Conservation (phyloP, 208 protist species). For the Leishmania tropica region DNA sequence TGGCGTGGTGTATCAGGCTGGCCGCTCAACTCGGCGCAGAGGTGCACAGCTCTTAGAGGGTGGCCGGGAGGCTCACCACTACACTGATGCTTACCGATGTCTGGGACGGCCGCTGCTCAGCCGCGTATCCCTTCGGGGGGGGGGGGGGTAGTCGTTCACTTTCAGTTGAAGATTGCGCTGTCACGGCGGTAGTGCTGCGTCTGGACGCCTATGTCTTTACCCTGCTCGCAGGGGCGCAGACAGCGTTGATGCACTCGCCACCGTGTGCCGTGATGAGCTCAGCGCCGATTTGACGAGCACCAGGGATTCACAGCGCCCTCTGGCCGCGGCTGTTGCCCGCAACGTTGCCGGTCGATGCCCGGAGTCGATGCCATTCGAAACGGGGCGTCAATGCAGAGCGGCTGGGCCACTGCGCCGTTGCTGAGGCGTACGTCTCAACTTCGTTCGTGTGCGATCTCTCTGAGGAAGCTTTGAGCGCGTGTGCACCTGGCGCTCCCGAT, state of each 20-base stretch:
- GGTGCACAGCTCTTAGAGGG: slow-evolving; percentile 21
- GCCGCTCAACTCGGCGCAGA: slow-evolving; percentile 20
- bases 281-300: slow-evolving; percentile 4
- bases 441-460: neutral
- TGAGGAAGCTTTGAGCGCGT: neutral
- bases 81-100: slow-evolving; percentile 24
- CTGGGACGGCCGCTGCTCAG: slow-evolving; percentile 25
- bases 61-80: slow-evolving; percentile 18
- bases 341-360: neutral
- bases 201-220: slow-evolving; percentile 30
- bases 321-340: neutral
- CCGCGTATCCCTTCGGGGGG: slow-evolving; percentile 20
- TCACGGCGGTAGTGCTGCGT: slow-evolving; percentile 25
- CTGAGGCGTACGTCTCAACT: neutral
- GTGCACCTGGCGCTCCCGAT: neutral
- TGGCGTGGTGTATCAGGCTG: slow-evolving; percentile 11
- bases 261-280: slow-evolving; percentile 5
- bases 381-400: slow-evolving; percentile 22
- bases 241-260: neutral
- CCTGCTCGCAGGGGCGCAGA: neutral
- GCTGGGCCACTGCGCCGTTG: slow-evolving; percentile 24
- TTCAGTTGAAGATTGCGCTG: slow-evolving; percentile 31
- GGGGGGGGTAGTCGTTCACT: slow-evolving; percentile 18
- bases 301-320: neutral
- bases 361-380: neutral